Evolutionary conservation across 1,284 basidiomycete genomes (phyloP), one percentile per base, ranked within the genome.

Genomic region (Ustanciosporium gigantosporum): DNA sequence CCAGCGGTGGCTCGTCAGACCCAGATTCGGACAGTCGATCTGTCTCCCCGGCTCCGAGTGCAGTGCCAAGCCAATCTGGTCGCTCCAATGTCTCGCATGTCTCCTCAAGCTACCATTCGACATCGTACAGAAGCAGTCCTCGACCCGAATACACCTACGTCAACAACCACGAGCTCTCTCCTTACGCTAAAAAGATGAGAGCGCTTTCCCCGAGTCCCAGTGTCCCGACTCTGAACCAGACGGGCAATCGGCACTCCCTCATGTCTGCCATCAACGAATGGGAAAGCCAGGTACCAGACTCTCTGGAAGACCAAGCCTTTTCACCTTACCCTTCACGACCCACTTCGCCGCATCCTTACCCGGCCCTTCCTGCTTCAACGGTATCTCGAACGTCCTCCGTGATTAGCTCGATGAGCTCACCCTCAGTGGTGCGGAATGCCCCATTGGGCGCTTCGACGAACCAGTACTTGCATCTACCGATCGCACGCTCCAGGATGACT

Each of bases 201-300:
- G 36, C 66, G 16, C 40, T 70, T 24, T 66, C 66, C 0, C 52
- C 68, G 3, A 43, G 52, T 31, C 66, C 62, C 13, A 45, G 56
- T 17, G 16, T 51, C 3, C 52, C 56, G 9, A 46, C 48, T 3
- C 27, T 49, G 25, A 32, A 44, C 2, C 57, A 56, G 35, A 68
- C 57, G 13, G 43, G 39, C 41, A 47, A 50, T 20, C 55, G 62
- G 5, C 52, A 60, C 31, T 61, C 66, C 36, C 41, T 66, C 27
- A 74, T 74, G 72, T 61, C 59, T 21, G 64, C 70, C 23, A 74
- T 74, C 61, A 68, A 61, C 47, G 70, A 73, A 39, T 74, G 72
- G 72, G 70, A 72, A 40, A 67, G 58, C n/a, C 56, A 60, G 21
- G 48, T 57, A 6, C 62, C 62, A 2, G 51, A 59, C 7, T 21